Evolutionary conservation across 2,329 filamentous ascomycete species (phyloP).

Genomic region (Shiraia sp.): DNA sequence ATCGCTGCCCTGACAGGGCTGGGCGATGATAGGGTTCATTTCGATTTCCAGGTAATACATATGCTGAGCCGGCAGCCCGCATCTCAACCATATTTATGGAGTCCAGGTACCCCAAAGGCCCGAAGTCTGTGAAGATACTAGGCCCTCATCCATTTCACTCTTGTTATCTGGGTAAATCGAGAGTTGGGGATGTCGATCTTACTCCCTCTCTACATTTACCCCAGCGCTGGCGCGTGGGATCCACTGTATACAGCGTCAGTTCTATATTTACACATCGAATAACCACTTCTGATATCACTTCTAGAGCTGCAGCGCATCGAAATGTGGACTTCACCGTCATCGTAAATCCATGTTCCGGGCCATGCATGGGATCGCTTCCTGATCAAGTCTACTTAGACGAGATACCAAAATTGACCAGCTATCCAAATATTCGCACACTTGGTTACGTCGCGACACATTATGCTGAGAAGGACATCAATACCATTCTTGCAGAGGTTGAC

Average conservation of each 20-base stretch:
- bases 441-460: conserved; percentile 60
- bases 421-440: conserved; percentile 55
- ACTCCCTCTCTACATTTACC: conserved; percentile 58
- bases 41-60: conserved; percentile 10
- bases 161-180: not conserved
- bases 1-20: conserved; percentile 1
- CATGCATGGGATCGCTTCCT: conserved; percentile 33
- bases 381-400: conserved; percentile 40
- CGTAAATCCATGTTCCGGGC: conserved; percentile 53
- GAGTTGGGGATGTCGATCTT: conserved; percentile 43
- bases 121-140: not conserved
- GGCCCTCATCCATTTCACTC: not conserved
- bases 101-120: not conserved
- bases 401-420: conserved; percentile 47
- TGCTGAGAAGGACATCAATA: conserved; percentile 32
- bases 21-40: conserved; percentile 3
- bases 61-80: not conserved
- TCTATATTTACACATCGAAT: too few relatives aligned
- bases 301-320: conserved; percentile 38
- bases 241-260: conserved; percentile 52
- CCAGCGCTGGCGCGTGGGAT: conserved; percentile 52
- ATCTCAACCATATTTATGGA: not conserved
- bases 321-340: conserved; percentile 56
- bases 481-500: conserved; percentile 48
- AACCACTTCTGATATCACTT: not conserved